Percentiles rank a stretch among this genome's conserved stretches.
Conservation (phyloP, 306 rosid species). For the Lablab purpureus region DNA sequence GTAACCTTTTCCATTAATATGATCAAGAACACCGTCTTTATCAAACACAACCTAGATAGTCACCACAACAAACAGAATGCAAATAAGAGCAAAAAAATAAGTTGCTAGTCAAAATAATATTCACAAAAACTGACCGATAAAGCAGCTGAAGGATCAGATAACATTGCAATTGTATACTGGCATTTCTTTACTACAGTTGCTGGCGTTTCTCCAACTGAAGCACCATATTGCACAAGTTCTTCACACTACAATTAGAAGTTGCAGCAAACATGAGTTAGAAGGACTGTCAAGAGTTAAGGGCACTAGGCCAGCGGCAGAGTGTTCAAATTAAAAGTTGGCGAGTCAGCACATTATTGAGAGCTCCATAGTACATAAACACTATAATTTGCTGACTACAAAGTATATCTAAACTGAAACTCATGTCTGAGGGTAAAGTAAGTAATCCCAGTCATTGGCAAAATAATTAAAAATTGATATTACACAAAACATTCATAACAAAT, state of each 20-base stretch:
- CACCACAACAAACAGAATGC: constrained; percentile 25
- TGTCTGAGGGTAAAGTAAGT: not conserved
- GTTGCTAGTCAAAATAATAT: not conserved
- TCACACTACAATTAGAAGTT: constrained; percentile 60
- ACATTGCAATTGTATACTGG: constrained; percentile 79
- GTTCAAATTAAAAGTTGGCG: not conserved
- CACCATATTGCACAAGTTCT: constrained; percentile 75
- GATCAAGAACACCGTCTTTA: constrained; percentile 76
- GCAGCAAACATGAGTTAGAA: constrained; percentile 35
- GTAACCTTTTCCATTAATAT: constrained; percentile 72
- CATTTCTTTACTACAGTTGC: constrained; percentile 81
- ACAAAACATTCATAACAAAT: not conserved
- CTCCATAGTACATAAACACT: not conserved
- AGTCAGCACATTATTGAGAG: not conserved
- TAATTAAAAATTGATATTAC: not conserved
- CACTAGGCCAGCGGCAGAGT: not conserved
- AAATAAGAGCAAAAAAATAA: constrained; percentile 27
- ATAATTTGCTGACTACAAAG: constrained; percentile 2
- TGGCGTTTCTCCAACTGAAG: constrained; percentile 75
- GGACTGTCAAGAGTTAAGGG: not conserved
- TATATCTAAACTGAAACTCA: not conserved
- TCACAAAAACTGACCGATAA: constrained; percentile 60
- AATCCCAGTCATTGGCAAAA: not conserved
- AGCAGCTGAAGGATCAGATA: constrained; percentile 87
- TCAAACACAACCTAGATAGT: constrained; percentile 71